These are phyloP conservation scores for Dicorynia guianensis DNA, from an alignment of 306 rosid species.

Conservation along the genomic window DNA sequence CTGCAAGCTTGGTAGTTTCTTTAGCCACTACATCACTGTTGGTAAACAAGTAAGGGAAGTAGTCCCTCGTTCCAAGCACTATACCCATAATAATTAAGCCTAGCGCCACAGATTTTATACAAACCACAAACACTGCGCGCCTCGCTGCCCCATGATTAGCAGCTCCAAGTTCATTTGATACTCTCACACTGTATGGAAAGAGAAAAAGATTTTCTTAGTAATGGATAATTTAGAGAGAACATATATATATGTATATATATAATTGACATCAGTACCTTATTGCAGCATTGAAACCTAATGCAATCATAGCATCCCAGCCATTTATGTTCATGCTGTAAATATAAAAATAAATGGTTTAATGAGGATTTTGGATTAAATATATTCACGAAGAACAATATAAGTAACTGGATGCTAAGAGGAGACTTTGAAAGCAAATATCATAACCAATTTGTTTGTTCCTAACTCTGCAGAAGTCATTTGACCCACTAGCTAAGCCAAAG, in stretches of 20 bases:
- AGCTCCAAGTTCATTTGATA: conserved; percentile 86
- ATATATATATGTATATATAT: not conserved
- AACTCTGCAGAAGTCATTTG: too few relatives aligned
- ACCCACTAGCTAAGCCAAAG: too few relatives aligned
- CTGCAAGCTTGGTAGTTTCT: conserved; percentile 72
- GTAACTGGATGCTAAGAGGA: not conserved
- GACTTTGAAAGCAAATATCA: not conserved
- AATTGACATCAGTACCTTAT: conserved; percentile 53
- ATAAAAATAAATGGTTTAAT: not conserved
- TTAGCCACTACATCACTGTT: conserved; percentile 61
- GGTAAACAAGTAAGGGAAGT: conserved; percentile 75
- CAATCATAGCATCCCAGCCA: conserved; percentile 86
- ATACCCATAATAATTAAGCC: conserved; percentile 57
- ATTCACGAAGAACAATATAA: too few relatives aligned
- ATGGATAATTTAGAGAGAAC: too few relatives aligned
- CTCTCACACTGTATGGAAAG: conserved; percentile 71
- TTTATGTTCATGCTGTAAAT: conserved; percentile 71
- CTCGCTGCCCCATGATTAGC: conserved; percentile 64
- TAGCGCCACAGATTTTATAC: conserved; percentile 64
- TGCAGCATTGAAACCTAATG: conserved; percentile 80
- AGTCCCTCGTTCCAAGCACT: conserved; percentile 57
- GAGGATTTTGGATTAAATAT: not conserved
- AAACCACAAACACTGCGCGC: conserved; percentile 71
- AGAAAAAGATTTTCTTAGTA: not conserved
- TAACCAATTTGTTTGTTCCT: too few relatives aligned